These are phyloP conservation scores for Scolecobasidium constrictum DNA, from an alignment of 2,329 filamentous ascomycete genomes.

Conservation along the genomic window DNA sequence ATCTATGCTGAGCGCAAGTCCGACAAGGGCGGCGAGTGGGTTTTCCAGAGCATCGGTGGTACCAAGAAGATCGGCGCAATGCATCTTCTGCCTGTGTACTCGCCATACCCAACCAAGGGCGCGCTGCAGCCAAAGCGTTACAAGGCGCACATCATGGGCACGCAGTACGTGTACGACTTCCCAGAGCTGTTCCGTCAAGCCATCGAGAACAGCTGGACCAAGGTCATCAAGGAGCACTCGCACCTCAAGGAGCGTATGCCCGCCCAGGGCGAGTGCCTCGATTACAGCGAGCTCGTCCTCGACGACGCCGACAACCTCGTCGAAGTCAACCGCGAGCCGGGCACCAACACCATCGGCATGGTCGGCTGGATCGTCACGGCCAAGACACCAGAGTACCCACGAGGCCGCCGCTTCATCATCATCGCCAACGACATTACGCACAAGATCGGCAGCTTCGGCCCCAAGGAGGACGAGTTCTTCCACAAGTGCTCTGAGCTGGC, in stretches of 20 bases:
- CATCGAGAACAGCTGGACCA: slow-evolving; percentile 87
- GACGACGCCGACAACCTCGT: slow-evolving; percentile 87
- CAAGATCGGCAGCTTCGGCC: slow-evolving; percentile 96
- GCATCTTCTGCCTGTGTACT: slow-evolving; percentile 83
- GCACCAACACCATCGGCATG: slow-evolving; percentile 95
- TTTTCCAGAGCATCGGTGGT: slow-evolving; percentile 95
- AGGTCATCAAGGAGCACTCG: slow-evolving; percentile 62
- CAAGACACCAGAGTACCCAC: slow-evolving; percentile 89
- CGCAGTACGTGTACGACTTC: slow-evolving; percentile 99
- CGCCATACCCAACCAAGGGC: slow-evolving; percentile 95
- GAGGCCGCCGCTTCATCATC: slow-evolving; percentile 84
- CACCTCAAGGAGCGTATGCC: slow-evolving; percentile 71
- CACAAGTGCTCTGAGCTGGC: slow-evolving; percentile 97
- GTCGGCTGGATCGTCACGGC: slow-evolving; percentile 96
- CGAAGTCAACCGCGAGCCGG: slow-evolving; percentile 89
- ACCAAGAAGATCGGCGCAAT: slow-evolving; percentile 92
- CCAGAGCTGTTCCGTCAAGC: slow-evolving; percentile 97
- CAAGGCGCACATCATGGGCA: slow-evolving; percentile 98
- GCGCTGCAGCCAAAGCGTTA: slow-evolving; percentile 98
- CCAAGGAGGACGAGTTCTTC: slow-evolving; percentile 96
- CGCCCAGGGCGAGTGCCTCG: slow-evolving; percentile 78
- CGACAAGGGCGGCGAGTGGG: slow-evolving; percentile 86
- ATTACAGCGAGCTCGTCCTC: slow-evolving; percentile 86
- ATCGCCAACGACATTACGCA: slow-evolving; percentile 99
- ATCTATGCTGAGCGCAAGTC: slow-evolving; percentile 97